Evolutionary conservation across 2,329 filamentous ascomycete genomes (phyloP), one percentile per base, ranked within the genome.

Genomic region (Alternaria metachromatica): DNA sequence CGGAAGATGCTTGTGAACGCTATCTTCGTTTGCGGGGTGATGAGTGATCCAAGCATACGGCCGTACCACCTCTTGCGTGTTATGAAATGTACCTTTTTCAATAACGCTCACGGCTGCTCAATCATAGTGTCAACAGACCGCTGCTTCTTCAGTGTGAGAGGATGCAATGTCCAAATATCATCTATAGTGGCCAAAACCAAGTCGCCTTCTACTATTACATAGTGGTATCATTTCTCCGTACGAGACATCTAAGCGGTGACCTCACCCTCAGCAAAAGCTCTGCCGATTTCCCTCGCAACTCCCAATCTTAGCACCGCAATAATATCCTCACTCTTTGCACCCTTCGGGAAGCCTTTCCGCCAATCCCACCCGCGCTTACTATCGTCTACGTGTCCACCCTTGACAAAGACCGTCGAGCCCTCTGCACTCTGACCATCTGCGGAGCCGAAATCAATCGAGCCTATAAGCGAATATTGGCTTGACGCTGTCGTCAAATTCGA

Each of bases 301-400:
- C 90, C 91, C 55, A 93, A 78, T 68, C 94, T 87, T 79, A 97
- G 77, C 67, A 90, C 86, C 67, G 86, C 85, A 63, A 97, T 81
- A n/a, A 97, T 84, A 66, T 95, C 91, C 51, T 85, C 84, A 0
- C 89, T 91, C 66, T 82, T 88, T 18, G 86, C 87, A 11, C 84
- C 84, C 28, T 87, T 85, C 10, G 82, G 77, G 49, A 92, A 82
- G 2, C 84, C 85, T 9, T 81, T 82, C 74, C 88, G 83, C 90
- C 91, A 96, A 83, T 89, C 92, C 92, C 91, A 94, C 12, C 88
- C 88, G 57, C 91, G 83, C 67, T 87, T 84, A 33, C 84, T 79
- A 58, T 85, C 76, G 49, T 75, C 70, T 1, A 75, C 66, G 41
- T 66, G 69, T 2, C 70, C 64, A 66, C 76, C 60, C 59, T 71